These are phyloP conservation scores for Apodospora peruviana DNA, from an alignment of 495 filamentous ascomycete species.

Conservation along the genomic window DNA sequence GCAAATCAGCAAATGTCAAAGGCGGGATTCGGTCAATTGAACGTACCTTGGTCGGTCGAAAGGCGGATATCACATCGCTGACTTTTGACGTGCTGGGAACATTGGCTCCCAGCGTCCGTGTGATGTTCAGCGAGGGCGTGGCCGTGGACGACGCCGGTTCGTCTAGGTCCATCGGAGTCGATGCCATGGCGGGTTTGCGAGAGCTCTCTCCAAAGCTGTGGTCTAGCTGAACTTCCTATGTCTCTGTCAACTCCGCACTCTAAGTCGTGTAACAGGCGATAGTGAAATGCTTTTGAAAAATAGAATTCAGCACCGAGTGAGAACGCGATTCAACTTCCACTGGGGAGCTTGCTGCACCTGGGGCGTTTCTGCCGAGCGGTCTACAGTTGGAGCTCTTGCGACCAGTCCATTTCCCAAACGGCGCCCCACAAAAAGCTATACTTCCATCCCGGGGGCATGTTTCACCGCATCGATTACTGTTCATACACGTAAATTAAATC, in stretches of 20 bases:
- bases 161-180: constrained; percentile 51
- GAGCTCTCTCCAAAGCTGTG: too few relatives aligned
- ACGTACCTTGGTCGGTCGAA: constrained; percentile 47
- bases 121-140: constrained; percentile 35
- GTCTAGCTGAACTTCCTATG: too few relatives aligned
- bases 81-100: constrained; percentile 35
- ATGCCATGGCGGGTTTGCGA: constrained; percentile 30
- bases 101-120: constrained; percentile 26
- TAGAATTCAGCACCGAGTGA: background rate
- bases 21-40: background rate
- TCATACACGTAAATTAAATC: too few relatives aligned
- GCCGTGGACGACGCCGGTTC: constrained; percentile 29
- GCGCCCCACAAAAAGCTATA: too few relatives aligned
- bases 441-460: too few relatives aligned
- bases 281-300: background rate
- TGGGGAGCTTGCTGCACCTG: too few relatives aligned
- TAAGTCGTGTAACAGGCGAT: too few relatives aligned
- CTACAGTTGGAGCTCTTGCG: too few relatives aligned
- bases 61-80: constrained; percentile 41
- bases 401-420: too few relatives aligned
- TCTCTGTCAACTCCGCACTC: too few relatives aligned
- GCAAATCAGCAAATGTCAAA: background rate
- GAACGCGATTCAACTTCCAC: too few relatives aligned
- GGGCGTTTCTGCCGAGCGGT: background rate
- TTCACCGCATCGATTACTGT: too few relatives aligned